These are phyloP conservation scores for Hansenula sp. DNA, from an alignment of 1,139 yeast genomes.

Conservation along the genomic window DNA sequence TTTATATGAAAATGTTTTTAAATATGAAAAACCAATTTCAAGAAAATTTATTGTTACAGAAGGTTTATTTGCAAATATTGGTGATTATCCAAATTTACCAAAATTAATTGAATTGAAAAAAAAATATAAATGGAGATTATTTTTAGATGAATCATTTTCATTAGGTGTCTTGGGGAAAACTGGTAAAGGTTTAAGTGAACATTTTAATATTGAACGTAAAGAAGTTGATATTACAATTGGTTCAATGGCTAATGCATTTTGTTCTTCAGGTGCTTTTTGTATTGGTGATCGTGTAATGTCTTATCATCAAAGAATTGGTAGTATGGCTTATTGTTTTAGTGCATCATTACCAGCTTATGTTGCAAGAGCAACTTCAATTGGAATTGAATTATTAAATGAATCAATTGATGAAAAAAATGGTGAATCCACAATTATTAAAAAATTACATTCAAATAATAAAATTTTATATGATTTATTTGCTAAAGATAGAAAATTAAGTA, in stretches of 20 bases:
- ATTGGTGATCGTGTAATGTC: conserved; percentile 83
- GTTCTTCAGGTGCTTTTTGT: conserved; percentile 94
- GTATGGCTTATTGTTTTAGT: conserved; percentile 86
- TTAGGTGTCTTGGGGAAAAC: conserved; percentile 80
- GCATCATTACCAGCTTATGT: conserved; percentile 94
- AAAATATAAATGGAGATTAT: conserved; percentile 77
- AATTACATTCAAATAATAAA: conserved; percentile 32
- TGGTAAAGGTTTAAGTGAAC: conserved; percentile 86
- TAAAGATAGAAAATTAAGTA: conserved; percentile 26
- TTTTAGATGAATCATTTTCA: conserved; percentile 83
- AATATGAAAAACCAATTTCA: conserved; percentile 67
- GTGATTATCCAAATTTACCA: conserved; percentile 75
- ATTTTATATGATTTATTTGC: conserved; percentile 34
- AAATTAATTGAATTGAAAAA: conserved; percentile 70
- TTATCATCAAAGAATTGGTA: conserved; percentile 87
- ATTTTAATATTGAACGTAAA: conserved; percentile 51
- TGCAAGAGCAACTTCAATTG: conserved; percentile 67
- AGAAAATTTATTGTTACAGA: conserved; percentile 91
- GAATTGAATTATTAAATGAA: conserved; percentile 42
- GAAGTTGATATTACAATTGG: conserved; percentile 85
- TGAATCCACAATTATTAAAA: conserved; percentile 27
- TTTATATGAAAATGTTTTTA: conserved; percentile 56
- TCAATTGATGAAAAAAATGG: conserved; percentile 17
- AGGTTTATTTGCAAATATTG: conserved; percentile 77
- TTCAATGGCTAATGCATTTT: conserved; percentile 76